These are phyloP conservation scores for Nymphaea thermarum DNA, from an alignment of 164 flowering plant genomes.

Conservation along the genomic window DNA sequence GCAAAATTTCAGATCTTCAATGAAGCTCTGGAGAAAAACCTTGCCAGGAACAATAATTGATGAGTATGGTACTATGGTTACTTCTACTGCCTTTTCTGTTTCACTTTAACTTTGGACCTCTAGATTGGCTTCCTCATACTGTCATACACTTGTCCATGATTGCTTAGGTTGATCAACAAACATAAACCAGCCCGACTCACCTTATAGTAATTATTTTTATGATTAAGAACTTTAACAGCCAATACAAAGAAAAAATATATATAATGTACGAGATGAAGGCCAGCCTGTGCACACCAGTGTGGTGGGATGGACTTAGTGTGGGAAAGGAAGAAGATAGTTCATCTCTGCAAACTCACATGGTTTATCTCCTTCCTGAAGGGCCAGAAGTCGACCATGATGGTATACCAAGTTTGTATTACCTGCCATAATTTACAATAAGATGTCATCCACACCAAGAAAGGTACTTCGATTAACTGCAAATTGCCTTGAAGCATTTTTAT, in stretches of 20 bases:
- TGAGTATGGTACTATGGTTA: not conserved
- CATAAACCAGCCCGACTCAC: not conserved
- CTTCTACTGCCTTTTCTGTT: not conserved
- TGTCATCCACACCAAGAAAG: not conserved
- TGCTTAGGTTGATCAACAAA: not conserved
- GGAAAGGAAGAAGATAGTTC: not conserved
- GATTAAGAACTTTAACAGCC: not conserved
- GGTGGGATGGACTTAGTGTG: not conserved
- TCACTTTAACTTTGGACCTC: not conserved
- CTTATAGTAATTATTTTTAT: not conserved
- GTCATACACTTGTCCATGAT: not conserved
- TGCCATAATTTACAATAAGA: conserved; percentile 17
- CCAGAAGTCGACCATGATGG: conserved; percentile 88
- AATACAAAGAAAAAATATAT: no score
- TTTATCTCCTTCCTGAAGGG: conserved; percentile 66
- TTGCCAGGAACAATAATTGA: not conserved
- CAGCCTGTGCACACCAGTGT: not conserved
- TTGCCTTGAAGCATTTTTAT: no score
- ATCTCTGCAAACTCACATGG: conserved; percentile 43
- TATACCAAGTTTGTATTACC: conserved; percentile 84
- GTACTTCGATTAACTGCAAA: no score
- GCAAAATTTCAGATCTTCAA: no score
- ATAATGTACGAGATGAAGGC: not conserved
- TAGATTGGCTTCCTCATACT: not conserved
- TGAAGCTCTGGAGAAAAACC: no score